A percentile compares a stretch with the other conserved stretches of the same genome.
phyloP scores from a whole-genome alignment of 2,329 filamentous ascomycete species.

The Diaporthe helianthi region DNA sequence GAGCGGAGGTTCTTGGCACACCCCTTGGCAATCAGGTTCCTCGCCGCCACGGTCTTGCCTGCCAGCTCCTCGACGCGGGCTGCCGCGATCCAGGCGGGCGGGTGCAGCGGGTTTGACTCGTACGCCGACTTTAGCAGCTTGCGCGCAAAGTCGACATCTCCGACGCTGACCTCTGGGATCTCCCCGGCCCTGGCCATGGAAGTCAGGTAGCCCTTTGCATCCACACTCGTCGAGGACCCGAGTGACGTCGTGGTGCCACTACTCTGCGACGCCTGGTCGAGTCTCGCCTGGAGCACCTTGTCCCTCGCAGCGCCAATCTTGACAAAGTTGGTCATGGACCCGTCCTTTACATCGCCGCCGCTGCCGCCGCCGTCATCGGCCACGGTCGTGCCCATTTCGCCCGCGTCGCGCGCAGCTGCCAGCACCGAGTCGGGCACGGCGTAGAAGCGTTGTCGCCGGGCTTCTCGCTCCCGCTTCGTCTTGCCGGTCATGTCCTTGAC shows the following conservation, averaged over 20 bases:
- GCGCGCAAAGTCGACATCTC: conserved; percentile 93
- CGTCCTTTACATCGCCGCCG: conserved; percentile 67
- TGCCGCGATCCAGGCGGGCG: conserved; percentile 94
- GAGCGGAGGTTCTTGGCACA: conserved; percentile 92
- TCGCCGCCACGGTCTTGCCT: conserved; percentile 87
- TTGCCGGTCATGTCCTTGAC: conserved; percentile 96
- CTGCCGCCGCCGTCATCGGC: conserved; percentile 73
- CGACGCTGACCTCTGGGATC: conserved; percentile 83
- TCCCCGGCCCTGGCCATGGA: conserved; percentile 84
- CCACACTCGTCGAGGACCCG: conserved; percentile 88
- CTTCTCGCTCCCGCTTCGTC: conserved; percentile 85
- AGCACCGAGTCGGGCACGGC: conserved; percentile 96
- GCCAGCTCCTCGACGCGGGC: conserved; percentile 91
- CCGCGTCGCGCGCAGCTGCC: conserved; percentile 80
- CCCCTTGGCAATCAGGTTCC: conserved; percentile 86
- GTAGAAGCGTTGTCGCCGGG: conserved; percentile 85
- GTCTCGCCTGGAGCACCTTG: conserved; percentile 91
- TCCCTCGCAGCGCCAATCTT: conserved; percentile 96
- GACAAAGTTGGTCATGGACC: conserved; percentile 97
- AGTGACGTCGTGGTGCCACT: conserved; percentile 71
- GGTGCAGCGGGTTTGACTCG: conserved; percentile 94
- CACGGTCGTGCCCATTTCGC: conserved; percentile 88
- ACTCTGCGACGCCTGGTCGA: conserved; percentile 85
- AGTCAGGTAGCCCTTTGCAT: conserved; percentile 95
- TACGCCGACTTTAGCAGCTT: conserved; percentile 95